phyloP scores from a whole-genome alignment of 2,329 filamentous ascomycete genomes.

The Cytospora paraplurivora region DNA sequence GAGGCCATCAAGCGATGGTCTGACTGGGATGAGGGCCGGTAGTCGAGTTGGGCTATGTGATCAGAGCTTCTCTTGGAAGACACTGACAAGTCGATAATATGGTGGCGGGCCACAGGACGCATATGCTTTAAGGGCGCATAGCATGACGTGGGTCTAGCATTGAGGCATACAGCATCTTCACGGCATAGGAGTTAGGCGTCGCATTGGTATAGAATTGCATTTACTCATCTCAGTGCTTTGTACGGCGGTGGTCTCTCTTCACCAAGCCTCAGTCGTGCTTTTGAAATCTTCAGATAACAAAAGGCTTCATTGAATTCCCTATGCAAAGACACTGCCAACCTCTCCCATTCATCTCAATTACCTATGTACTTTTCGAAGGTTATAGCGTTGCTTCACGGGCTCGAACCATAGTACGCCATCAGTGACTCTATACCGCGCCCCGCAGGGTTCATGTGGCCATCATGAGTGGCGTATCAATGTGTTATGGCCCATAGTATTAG shows the following conservation, averaged over 20 bases:
- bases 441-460: no score
- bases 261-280: no score
- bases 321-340: no score
- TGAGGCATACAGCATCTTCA: constrained; percentile 6
- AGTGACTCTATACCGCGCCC: no score
- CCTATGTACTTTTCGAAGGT: no score
- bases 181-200: constrained; percentile 17
- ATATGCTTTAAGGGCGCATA: not conserved
- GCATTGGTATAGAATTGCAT: not conserved
- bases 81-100: not conserved
- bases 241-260: not conserved
- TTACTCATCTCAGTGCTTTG: not conserved
- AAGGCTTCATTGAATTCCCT: no score
- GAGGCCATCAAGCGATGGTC: constrained; percentile 82
- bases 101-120: constrained; percentile 1
- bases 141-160: not conserved
- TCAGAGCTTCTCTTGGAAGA: not conserved
- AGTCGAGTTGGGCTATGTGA: constrained; percentile 1
- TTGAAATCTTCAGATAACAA: no score
- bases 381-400: no score
- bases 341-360: no score
- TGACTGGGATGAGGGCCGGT: constrained; percentile 68
- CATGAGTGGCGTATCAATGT: no score
- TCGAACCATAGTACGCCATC: no score
- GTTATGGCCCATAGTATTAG: no score